phyloP scores from a whole-genome alignment of 2,329 filamentous ascomycete species.

The Pseudogymnoascus sp. region DNA sequence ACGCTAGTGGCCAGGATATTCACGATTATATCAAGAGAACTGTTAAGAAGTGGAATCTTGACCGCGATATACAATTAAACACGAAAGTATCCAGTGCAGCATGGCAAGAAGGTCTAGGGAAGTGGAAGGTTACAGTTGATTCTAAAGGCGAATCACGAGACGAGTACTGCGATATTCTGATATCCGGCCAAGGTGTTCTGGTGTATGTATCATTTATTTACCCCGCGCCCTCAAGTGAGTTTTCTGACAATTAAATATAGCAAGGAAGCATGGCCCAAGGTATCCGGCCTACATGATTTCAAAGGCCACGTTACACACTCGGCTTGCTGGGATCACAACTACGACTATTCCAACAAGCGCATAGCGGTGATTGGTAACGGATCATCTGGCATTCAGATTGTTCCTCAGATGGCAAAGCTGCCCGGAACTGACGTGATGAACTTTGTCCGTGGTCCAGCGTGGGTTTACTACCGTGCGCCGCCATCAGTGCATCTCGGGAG shows the following conservation, averaged over 20 bases:
- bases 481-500: conserved; percentile 49
- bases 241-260: conserved; percentile 32
- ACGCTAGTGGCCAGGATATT: conserved; percentile 22
- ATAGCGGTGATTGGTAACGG: conserved; percentile 37
- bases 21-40: conserved; percentile 2
- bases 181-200: conserved; percentile 4
- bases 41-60: not conserved
- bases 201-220: conserved; percentile 23
- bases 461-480: conserved; percentile 31
- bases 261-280: conserved; percentile 33
- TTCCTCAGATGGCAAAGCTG: conserved; percentile 25
- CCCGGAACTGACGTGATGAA: conserved; percentile 23
- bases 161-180: conserved; percentile 1
- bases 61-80: conserved; percentile 37
- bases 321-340: conserved; percentile 51
- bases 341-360: conserved; percentile 42
- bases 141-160: conserved; percentile 21
- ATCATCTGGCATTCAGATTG: conserved; percentile 31
- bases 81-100: conserved; percentile 36
- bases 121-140: conserved; percentile 39
- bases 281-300: conserved; percentile 37
- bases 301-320: conserved; percentile 41
- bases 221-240: conserved; percentile 33
- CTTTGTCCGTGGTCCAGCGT: conserved; percentile 20
- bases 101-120: conserved; percentile 39